Evolutionary conservation across 1,284 basidiomycete genomes (phyloP), one percentile per base, ranked within the genome.

Genomic region (Mycena sp.): DNA sequence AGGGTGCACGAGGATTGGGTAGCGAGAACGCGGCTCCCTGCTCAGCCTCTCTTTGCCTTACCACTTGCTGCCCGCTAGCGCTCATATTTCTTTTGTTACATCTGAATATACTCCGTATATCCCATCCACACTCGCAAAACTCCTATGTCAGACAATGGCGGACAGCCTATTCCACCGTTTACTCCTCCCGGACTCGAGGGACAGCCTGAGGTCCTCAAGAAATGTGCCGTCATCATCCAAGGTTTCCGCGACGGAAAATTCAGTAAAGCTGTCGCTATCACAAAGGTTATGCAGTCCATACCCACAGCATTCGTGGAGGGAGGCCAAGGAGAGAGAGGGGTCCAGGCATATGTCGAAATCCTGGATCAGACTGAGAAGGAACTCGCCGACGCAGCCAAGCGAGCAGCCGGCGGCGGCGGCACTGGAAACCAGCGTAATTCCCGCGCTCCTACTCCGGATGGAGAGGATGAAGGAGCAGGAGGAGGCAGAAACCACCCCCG

Each of bases 361-460:
- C 3, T 59, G 40, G 58, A 52, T 7, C 38, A 45, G 7, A 19
- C 25, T 14, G 58, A 35, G 25, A 51, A 38, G 11, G 49, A 52
- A 26, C 49, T n/a, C 14, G 25, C 41, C 3, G 56, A 25, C 1
- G 56, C 56, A 7, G 56, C 56, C 11, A 17, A 23, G 1, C 11
- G 56, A 11, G n/a, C 17, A 1, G 10, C 29, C 3, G 23, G 46
- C 6, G 38, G 29, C 11, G 21, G 23, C 2, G 53, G 41, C 1
- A 19, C n/a, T 14, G 2, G 21, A 19, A n/a, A 6, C 1, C 40
- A n/a, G 16, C 23, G 14, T 7, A 17, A n/a, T n/a, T 40, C 58
- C 44, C 43, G 44, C 26, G 54, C 59, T 26, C 30, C 26, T 40
- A 50, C 40, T 37, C 53, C 38, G 44, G 6, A 57, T 41, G 48